phyloP scores from a whole-genome alignment of 2,329 filamentous ascomycete genomes.

The Blumeria hordei region DNA sequence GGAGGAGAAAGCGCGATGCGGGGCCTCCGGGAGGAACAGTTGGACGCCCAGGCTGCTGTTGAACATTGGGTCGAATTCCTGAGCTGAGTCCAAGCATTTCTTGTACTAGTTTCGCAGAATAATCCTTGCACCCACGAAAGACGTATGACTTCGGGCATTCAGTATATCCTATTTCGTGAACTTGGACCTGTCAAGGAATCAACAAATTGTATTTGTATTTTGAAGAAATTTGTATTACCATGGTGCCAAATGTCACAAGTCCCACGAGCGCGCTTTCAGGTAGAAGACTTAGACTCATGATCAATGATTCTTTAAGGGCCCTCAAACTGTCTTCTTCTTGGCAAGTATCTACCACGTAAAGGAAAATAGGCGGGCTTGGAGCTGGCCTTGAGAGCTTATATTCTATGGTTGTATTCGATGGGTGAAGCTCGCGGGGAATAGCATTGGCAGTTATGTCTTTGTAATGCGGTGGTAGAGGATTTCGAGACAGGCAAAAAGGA shows the following conservation, averaged over 20 bases:
- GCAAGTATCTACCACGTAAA: constrained; percentile 73
- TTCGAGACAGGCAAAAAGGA: constrained; percentile 66
- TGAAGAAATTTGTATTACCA: constrained; percentile 30
- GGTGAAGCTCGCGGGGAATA: constrained; percentile 64
- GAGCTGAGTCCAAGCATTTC: constrained; percentile 84
- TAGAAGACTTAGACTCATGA: constrained; percentile 63
- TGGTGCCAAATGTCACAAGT: constrained; percentile 74
- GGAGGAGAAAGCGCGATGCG: constrained; percentile 72
- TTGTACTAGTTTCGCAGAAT: constrained; percentile 94
- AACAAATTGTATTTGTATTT: not conserved
- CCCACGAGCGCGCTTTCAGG: constrained; percentile 65
- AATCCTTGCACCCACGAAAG: constrained; percentile 94
- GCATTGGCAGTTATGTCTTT: constrained; percentile 70
- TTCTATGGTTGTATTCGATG: constrained; percentile 69
- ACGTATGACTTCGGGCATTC: constrained; percentile 98
- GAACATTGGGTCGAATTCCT: constrained; percentile 42
- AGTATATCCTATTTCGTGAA: constrained; percentile 92
- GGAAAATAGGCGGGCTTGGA: constrained; percentile 66
- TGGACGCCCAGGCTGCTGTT: constrained; percentile 50
- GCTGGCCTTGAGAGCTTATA: constrained; percentile 60
- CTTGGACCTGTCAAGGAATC: constrained; percentile 41
- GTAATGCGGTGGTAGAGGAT: constrained; percentile 64
- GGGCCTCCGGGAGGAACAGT: constrained; percentile 25
- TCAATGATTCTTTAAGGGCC: constrained; percentile 63
- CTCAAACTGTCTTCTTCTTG: constrained; percentile 71